Conservation (phyloP, 805 yeast species). For the Diddensiella transvaalensis region DNA sequence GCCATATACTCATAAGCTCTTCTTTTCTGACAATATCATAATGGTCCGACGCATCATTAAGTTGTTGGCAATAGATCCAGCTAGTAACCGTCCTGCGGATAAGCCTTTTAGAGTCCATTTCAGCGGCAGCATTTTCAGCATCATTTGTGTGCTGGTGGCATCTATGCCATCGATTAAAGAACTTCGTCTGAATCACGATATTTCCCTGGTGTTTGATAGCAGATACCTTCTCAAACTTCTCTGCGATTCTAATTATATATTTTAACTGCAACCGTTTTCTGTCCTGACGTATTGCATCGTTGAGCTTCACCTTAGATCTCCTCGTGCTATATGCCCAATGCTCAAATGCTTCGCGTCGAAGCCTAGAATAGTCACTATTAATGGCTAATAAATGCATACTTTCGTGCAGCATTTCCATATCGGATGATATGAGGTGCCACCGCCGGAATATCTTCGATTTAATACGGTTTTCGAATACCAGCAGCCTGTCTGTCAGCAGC, state of each 20-base stretch:
- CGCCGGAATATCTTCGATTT: background rate
- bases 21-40: background rate
- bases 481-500: background rate
- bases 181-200: background rate
- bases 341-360: background rate
- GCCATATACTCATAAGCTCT: background rate
- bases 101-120: background rate
- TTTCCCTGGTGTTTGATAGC: background rate
- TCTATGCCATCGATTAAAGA: background rate
- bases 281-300: background rate
- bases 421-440: slow-evolving; percentile 2
- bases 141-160: background rate
- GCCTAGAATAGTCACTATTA: background rate
- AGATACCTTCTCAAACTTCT: background rate
- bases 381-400: background rate
- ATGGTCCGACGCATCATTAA: background rate
- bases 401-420: background rate
- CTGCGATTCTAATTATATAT: background rate
- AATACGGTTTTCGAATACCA: background rate
- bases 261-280: background rate
- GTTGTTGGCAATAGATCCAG: background rate
- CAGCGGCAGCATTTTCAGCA: background rate
- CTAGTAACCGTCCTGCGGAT: background rate
- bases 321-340: background rate
- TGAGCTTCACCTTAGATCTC: background rate